Evolutionary conservation across 257 asterid species (phyloP), one percentile per base, ranked within the genome.

Genomic region (Misopates orontium): DNA sequence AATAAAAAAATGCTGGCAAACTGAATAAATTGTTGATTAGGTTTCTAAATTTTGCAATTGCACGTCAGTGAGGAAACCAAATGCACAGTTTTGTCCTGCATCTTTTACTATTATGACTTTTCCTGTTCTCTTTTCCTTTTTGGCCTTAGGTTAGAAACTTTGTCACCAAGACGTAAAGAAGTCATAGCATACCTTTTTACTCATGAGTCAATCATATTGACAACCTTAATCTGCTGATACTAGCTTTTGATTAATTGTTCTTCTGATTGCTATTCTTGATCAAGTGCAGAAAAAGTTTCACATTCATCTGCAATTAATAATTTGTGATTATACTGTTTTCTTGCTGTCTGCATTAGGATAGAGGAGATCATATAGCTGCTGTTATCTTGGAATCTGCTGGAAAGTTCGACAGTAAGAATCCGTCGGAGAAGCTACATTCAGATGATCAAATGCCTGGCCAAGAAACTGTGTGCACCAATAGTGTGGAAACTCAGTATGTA

Each of bases 401-500:
- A 69, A 69, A 67, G 50, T 54, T 19, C 20, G 59, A 57, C 50
- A 70, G 45, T 65, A 54, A 69, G 66, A 58, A 51, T 25, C 68
- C 58, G 41, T 21, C 25, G 67, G 66, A 42, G 40, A 71, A 74
- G 78, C 39, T 60, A n/a, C 72, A 18, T 62, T 72, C 76, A 74
- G 77, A 76, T 73, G 41, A 55, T 69, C 73, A 54, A 78, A 72
- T 28, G 57, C 78, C 74, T 64, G 69, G 62, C 18, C 41, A 18
- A 7, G 74, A 67, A 72, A 77, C 67, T 42, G 69, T 79, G 67
- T 84, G 96, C 95, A 76, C 64, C 74, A 76, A 73, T 67, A 80
- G 55, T 66, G 86, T 84, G 77, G 77, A 89, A 77, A 85, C 80
- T 83, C 77, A 79, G 96, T 89, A 90, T 75, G 96, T 87, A 80